Evolutionary conservation across 306 rosid species (phyloP), one percentile per base, ranked within the genome.

Genomic region (Neltuma alba): DNA sequence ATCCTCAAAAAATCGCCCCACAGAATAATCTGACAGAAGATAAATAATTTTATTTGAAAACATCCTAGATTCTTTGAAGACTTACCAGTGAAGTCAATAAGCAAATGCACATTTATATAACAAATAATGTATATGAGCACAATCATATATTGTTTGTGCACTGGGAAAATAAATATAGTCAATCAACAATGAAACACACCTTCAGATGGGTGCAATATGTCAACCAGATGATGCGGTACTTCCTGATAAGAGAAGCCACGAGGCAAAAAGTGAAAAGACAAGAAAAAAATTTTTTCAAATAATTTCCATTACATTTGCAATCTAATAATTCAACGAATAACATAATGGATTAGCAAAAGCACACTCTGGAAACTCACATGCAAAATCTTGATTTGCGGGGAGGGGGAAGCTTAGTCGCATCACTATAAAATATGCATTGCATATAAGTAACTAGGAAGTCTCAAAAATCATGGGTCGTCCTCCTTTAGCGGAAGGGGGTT

Each of bases 1-100:
- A 89, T 95, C 98, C 86, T 92, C 99, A 79, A 86, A 92, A 90
- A 89, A 95, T 84, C 87, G 86, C 11, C 99, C 98, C 80, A 89
- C 99, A 42, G 98, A 95, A 83, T 95, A 95, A 37, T 95, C 99
- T 95, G 96, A 76, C 70, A 85, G 81, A 83, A 89, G 63, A 87
- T 41, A 66, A 78, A 33, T 81, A 40, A 76, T 76, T 80, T 72
- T 68, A 55, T 73, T 72, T 64, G 41, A 58, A 75, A 63, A 75
- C 13, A 83, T 54, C 47, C 60, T 69, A 48, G 81, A 38, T 42
- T 52, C 74, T 78, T 70, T 57, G 33, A 76, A 74, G 65, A 72
- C 37, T 55, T 60, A 70, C 78, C 38, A 34, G 40, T 77, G 70
- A 71, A 71, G 36, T 76, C 40, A 82, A 75, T 71, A 23, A 28